These are phyloP conservation scores for Eremothecium gossypii DNA, from an alignment of 1,139 yeast species.

Conservation along the genomic window DNA sequence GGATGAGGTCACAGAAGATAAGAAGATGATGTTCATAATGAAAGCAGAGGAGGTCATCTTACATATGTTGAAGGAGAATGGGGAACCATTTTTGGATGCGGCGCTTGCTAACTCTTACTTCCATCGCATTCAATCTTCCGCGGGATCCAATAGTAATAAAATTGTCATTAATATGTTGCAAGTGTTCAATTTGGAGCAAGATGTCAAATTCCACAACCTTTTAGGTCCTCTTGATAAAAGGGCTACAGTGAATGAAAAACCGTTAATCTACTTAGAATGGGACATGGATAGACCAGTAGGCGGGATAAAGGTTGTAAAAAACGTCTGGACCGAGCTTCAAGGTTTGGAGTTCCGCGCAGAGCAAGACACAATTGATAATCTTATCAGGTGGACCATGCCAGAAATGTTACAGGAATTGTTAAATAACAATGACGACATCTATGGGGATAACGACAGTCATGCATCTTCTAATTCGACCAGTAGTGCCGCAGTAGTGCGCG, in stretches of 20 bases:
- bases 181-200: slow-evolving; percentile 57
- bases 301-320: slow-evolving; percentile 53
- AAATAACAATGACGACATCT: slow-evolving; percentile 9
- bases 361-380: slow-evolving; percentile 48
- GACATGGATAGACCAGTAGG: slow-evolving; percentile 58
- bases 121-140: slow-evolving; percentile 50
- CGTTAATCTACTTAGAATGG: slow-evolving; percentile 47
- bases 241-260: slow-evolving; percentile 9
- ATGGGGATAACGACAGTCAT: slow-evolving; percentile 6
- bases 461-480: neutral
- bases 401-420: slow-evolving; percentile 29
- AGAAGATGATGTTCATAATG: slow-evolving; percentile 43
- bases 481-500: neutral
- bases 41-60: slow-evolving; percentile 65
- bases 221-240: slow-evolving; percentile 40
- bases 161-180: slow-evolving; percentile 56
- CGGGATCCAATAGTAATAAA: slow-evolving; percentile 53
- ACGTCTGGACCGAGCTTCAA: slow-evolving; percentile 41
- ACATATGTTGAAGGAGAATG: slow-evolving; percentile 54
- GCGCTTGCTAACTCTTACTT: slow-evolving; percentile 57
- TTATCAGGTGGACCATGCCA: slow-evolving; percentile 49
- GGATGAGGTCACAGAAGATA: slow-evolving; percentile 21
- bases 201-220: slow-evolving; percentile 61
- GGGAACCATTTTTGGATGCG: slow-evolving; percentile 63
- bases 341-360: slow-evolving; percentile 54